These are phyloP conservation scores for Microbotryum intermedium DNA, from an alignment of 1,284 basidiomycete species.

Conservation along the genomic window DNA sequence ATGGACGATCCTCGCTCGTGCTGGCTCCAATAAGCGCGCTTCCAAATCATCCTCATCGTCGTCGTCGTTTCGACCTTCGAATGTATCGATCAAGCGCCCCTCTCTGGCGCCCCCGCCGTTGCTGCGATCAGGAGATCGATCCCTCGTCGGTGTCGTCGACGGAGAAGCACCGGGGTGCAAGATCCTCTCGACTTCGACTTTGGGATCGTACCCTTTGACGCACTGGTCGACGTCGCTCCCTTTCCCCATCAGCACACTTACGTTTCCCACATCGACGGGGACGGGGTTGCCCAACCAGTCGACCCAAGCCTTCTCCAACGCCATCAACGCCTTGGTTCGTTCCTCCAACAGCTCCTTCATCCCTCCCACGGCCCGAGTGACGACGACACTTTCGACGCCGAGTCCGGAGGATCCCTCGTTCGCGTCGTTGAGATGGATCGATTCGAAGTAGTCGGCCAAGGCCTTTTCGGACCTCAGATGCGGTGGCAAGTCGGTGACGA, in stretches of 20 bases:
- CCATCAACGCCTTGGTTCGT: conserved; percentile 66
- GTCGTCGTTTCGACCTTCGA: not conserved
- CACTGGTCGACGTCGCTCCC: conserved; percentile 42
- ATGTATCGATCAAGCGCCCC: conserved; percentile 6
- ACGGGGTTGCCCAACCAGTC: conserved; percentile 89
- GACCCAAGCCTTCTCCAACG: conserved; percentile 76
- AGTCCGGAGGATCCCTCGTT: conserved; percentile 47
- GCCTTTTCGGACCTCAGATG: conserved; percentile 76
- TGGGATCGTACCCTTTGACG: conserved; percentile 47
- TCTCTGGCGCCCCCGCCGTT: not conserved
- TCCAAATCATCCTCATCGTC: conserved; percentile 24
- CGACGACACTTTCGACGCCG: conserved; percentile 77
- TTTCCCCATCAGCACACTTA: conserved; percentile 43
- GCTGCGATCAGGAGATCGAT: not conserved
- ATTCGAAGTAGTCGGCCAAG: conserved; percentile 88
- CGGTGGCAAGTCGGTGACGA: conserved; percentile 71
- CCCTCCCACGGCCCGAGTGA: conserved; percentile 71
- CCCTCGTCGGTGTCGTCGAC: not conserved
- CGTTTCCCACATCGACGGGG: conserved; percentile 55
- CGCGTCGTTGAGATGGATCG: conserved; percentile 35
- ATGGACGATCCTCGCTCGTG: conserved; percentile 49
- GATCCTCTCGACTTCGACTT: conserved; percentile 33
- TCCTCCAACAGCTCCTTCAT: conserved; percentile 64
- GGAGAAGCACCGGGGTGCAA: conserved; percentile 5
- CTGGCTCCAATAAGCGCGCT: conserved; percentile 12